Evolutionary conservation across 139 green algal genomes (phyloP).

Genomic region (Trebouxia sp.): DNA sequence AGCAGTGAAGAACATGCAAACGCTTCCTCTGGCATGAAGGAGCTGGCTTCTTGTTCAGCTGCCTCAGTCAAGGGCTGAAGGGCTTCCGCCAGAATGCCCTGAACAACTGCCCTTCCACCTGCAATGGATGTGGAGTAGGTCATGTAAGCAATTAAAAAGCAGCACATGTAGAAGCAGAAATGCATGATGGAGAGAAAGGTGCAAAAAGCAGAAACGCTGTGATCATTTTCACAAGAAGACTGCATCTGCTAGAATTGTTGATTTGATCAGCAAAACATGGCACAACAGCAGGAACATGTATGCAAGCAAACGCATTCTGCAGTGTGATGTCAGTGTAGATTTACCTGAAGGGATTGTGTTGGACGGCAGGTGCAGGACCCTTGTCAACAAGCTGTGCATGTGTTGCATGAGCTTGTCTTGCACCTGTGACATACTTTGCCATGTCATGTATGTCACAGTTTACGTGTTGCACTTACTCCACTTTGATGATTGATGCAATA

Average conservation of each 20-base stretch:
- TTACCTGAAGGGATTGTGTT: neutral
- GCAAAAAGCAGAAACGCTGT: no score
- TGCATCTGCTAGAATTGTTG: no score
- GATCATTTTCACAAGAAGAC: no score
- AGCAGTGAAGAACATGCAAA: neutral
- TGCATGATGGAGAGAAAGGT: no score
- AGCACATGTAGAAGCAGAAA: no score
- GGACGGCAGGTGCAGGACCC: neutral
- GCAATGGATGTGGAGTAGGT: neutral
- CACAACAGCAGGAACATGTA: no score
- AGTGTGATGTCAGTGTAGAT: neutral
- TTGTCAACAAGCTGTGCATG: constrained; percentile 1
- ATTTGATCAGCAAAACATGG: no score
- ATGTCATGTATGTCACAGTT: no score
- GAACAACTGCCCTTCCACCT: neutral
- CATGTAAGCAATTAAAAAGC: neutral
- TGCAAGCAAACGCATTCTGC: no score
- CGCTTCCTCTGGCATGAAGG: neutral
- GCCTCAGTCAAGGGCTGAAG: neutral
- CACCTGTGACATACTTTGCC: neutral
- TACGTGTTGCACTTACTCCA: no score
- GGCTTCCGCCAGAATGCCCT: neutral
- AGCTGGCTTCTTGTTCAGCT: neutral
- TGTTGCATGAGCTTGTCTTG: neutral
- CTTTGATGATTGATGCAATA: no score